Evolutionary conservation across 176 grass and related monocot genomes (phyloP).

Genomic region (sorghum (Sorghum bicolor)): DNA sequence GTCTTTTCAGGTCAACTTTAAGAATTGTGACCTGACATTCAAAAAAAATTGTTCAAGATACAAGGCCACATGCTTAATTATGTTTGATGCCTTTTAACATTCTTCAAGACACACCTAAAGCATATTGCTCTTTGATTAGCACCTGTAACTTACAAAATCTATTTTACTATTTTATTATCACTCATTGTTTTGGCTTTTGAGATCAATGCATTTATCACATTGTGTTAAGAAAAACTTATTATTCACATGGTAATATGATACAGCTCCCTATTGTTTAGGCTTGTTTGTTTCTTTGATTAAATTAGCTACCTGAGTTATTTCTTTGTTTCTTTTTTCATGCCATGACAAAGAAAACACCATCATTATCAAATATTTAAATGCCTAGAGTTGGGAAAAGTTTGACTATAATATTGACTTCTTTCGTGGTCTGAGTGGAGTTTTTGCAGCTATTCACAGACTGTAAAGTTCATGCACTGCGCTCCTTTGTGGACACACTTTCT

Average conservation of each 20-base stretch:
- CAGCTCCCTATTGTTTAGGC: background rate
- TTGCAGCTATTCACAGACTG: conserved; percentile 8
- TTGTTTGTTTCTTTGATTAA: conserved; percentile 22
- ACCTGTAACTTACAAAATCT: background rate
- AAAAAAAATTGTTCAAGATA: conserved; percentile 1
- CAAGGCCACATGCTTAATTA: conserved; percentile 5
- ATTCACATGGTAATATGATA: background rate
- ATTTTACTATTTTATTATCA: background rate
- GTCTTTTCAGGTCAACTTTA: conserved; percentile 21
- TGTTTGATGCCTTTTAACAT: conserved; percentile 10
- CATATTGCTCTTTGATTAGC: background rate
- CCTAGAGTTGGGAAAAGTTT: background rate
- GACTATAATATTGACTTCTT: conserved; percentile 1
- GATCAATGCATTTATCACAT: background rate
- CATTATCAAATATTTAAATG: background rate
- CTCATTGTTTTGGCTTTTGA: conserved; percentile 6
- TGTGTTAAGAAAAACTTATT: background rate
- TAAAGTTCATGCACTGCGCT: background rate
- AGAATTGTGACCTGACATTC: background rate
- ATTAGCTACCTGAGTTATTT: background rate
- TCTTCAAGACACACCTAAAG: background rate
- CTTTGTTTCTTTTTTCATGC: conserved; percentile 4
- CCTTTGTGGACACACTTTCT: background rate
- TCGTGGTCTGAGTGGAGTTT: conserved; percentile 9
- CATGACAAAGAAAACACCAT: background rate